Evolutionary conservation across 306 rosid species (phyloP), one percentile per base, ranked within the genome.

Genomic region (Begonia fuchsioides): DNA sequence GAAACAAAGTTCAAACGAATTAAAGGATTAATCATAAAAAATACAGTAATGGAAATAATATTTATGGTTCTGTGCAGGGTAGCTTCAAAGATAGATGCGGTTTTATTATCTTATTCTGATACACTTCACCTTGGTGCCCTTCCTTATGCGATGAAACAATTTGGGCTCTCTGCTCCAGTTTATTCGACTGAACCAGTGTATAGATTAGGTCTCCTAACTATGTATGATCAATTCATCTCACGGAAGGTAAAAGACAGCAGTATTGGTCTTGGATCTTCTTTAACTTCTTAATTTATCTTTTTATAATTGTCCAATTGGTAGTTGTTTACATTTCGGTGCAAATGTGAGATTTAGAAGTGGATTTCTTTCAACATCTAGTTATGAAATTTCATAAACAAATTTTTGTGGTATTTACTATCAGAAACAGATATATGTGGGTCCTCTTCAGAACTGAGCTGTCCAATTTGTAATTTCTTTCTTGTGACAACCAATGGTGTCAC

Each of bases 91-190:
- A 64, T 84, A 17, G 97, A 90, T 65, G 92, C 97, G 12, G 97
- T 90, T 11, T 60, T 90, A 57, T 67, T 90, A 43, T 90, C 97
- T 11, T 87, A 90, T 51, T 63, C 92, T 0, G 97, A 90, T 51
- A 90, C 95, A 1, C 95, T 90, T 59, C 97, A 90, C 75, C 92
- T 90, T 41, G 97, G 95, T 50, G 95, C 94, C 1, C 81, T 90
- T 15, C 93, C 95, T 1, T 84, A 79, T 65, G 95, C 97, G 52
- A 65, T 75, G 71, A 90, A 79, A 57, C 77, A 84, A 32, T 69
- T 90, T 59, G 95, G 94, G 50, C 93, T 90, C 43, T 61, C 87
- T 50, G 94, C 95, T 16, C 82, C 80, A 4, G 75, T 90, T 44
- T 90, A 43, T 63, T 72, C 94, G 6, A 90, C 97, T 2, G 97